Conservation (phyloP, 202 grass and related monocot species). For the Musa balbisiana region DNA sequence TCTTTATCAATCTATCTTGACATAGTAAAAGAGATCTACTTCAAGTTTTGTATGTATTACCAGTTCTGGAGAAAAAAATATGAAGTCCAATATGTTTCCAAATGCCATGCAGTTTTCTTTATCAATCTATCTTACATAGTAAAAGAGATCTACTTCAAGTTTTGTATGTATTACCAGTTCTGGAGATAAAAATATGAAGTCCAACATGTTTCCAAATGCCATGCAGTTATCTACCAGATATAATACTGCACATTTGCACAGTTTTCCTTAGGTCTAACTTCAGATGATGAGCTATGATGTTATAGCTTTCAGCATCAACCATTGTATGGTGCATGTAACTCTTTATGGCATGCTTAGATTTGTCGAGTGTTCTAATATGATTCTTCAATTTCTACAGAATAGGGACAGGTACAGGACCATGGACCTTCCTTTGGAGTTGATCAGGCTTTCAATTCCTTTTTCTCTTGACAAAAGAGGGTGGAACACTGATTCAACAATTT, state of each 20-base stretch:
- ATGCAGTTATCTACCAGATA: background rate
- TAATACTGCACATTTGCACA: background rate
- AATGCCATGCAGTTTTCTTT: background rate
- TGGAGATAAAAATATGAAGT: background rate
- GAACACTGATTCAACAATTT: background rate
- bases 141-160: too few relatives aligned
- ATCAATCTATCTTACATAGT: too few relatives aligned
- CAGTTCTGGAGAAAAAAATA: background rate
- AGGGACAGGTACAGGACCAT: conserved; percentile 66
- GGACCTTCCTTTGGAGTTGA: conserved; percentile 57
- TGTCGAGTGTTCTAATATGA: background rate
- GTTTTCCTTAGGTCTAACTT: background rate
- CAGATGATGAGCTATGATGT: background rate
- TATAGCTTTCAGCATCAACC: background rate
- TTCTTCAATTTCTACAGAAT: conserved; percentile 43
- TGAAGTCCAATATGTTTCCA: background rate
- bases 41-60: background rate
- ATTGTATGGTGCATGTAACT: background rate
- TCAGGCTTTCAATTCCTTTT: background rate
- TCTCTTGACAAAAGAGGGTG: background rate
- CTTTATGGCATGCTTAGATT: background rate
- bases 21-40: too few relatives aligned
- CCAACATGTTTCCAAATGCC: background rate
- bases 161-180: background rate
- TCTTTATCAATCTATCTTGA: background rate